Evolutionary conservation across 1,284 basidiomycete genomes (phyloP).

Genomic region (Malassezia psittaci): DNA sequence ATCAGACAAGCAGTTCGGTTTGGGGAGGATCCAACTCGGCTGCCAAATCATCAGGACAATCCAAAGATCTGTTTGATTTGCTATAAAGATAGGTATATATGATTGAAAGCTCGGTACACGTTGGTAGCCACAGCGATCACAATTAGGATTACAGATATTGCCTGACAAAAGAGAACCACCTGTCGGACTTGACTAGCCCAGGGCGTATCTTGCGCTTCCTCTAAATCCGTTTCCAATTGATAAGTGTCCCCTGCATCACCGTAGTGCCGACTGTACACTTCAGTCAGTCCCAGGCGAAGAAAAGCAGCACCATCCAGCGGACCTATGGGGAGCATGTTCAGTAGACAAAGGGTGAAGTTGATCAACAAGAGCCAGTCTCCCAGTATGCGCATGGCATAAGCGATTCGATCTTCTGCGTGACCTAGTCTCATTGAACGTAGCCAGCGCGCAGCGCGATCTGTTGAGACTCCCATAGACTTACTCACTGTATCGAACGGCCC

Average conservation of each 20-base stretch:
- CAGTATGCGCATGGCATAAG: not conserved
- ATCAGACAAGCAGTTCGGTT: constrained; percentile 25
- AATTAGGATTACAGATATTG: not conserved
- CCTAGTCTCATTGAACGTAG: not conserved
- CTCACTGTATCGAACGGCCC: not conserved
- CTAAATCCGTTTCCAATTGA: not conserved
- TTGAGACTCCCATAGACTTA: not conserved
- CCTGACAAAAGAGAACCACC: not conserved
- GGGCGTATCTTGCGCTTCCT: not conserved
- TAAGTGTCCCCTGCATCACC: not conserved
- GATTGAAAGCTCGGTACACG: not conserved
- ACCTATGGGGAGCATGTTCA: constrained; percentile 21
- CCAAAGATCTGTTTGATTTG: constrained; percentile 17
- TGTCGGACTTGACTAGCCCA: not conserved
- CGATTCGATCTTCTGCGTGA: not conserved
- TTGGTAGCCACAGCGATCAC: constrained; percentile 3
- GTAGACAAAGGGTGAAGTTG: constrained; percentile 13
- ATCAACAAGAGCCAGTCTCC: constrained; percentile 2
- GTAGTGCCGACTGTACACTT: not conserved
- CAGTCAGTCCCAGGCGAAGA: not conserved
- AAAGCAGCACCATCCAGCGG: constrained; percentile 16
- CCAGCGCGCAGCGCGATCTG: not conserved
- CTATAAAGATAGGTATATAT: constrained; percentile 9
- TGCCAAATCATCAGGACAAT: not conserved
- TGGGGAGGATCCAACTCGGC: not conserved